Base-by-base conservation (phyloP, 129 eudicot species). In the Artemisia tridentata region DNA sequence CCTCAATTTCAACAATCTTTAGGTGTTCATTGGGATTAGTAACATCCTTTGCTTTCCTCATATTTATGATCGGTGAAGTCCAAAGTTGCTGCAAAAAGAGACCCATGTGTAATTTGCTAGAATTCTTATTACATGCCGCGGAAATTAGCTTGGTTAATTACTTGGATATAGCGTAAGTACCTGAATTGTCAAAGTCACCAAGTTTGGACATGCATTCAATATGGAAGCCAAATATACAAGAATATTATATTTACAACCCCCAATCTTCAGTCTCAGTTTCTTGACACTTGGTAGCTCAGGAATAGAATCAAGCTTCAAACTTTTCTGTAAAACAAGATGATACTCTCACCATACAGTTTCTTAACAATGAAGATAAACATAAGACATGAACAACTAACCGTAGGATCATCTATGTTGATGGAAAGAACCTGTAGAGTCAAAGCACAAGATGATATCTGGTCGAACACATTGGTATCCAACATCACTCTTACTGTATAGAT, bases 231-330 rank as follows among this genome's bases (percentile, higher is more conserved):
- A 71, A 25, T 58, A 43, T 34, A 80, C 80, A 12, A 84, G 67
- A 41, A 78, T 43, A 50, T 78, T 72, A 55, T 75, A 85, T 59
- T 41, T 56, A 72, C 71, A 47, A 11, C 76, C 83, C 60, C 77
- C 78, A 54, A 84, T 54, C 56, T 63, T 49, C 15, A 84, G 41
- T 47, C 65, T 70, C 58, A 80, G 66, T 59, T 80, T 59, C 74
- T 69, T 84, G 62, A 84, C 65, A 10, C 70, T 77, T 1, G 85
- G 78, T 56, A 84, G 52, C 50, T 55, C 63, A 3, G 88, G 88
- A 52, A 80, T 45, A 11, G 66, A 12, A 17, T 17, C 49, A 29
- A 68, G 50, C 80, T 73, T 69, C 11, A 65, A 41, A 51, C 62
- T 57, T 48, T 65, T 69, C 84, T 84, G 79, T 31, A 57, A 72